phyloP scores from a whole-genome alignment of 2,329 filamentous ascomycete genomes.

The Monosporascus sp. region DNA sequence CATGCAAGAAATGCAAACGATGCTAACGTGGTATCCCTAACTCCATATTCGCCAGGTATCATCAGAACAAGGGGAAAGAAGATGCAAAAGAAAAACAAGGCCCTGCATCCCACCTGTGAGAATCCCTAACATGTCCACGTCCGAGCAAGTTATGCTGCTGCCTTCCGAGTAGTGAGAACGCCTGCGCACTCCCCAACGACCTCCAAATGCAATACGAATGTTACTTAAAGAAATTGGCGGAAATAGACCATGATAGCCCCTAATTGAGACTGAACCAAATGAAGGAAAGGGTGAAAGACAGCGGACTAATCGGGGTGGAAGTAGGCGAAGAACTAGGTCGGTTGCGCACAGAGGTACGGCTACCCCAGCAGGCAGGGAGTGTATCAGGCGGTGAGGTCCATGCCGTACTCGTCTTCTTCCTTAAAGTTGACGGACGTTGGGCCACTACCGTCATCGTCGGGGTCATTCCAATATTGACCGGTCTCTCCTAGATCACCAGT shows the following conservation, averaged over 20 bases:
- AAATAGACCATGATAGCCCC: neutral
- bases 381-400: constrained; percentile 53
- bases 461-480: constrained; percentile 60
- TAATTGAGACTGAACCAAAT: neutral
- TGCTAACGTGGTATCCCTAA: constrained; percentile 10
- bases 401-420: constrained; percentile 89
- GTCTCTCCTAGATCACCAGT: constrained; percentile 42
- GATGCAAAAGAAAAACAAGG: constrained; percentile 8
- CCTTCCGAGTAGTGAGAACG: constrained; percentile 3
- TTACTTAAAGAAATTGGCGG: neutral
- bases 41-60: constrained; percentile 11
- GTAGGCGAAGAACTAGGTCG: neutral
- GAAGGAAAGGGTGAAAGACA: neutral
- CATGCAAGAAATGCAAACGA: constrained; percentile 18
- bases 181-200: constrained; percentile 8
- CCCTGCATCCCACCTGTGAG: neutral
- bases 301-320: neutral
- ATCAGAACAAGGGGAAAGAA: constrained; percentile 15
- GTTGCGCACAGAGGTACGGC: no score
- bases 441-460: constrained; percentile 67
- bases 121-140: constrained; percentile 1
- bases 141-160: neutral
- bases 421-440: constrained; percentile 70
- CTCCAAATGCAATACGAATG: constrained; percentile 12
- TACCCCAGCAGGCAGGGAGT: neutral